These are phyloP conservation scores for Sutorius australiensis DNA, from an alignment of 768 basidiomycete species.

Conservation along the genomic window DNA sequence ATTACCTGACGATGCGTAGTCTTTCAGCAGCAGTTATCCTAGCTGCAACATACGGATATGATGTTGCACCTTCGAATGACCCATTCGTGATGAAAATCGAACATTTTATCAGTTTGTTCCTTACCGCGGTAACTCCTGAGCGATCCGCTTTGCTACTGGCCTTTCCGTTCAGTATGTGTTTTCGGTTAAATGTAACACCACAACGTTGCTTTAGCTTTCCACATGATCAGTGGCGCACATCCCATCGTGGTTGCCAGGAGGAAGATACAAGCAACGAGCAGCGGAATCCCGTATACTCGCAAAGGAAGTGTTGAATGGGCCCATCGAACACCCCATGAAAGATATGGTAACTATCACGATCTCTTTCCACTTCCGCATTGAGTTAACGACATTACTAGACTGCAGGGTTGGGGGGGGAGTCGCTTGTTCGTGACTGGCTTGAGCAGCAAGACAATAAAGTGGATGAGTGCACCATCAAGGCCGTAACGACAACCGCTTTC, in stretches of 20 bases:
- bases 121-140: slow-evolving; percentile 17
- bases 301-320: slow-evolving; percentile 18
- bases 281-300: slow-evolving; percentile 18
- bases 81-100: slow-evolving; percentile 24
- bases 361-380: background rate
- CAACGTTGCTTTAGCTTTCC: background rate
- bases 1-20: slow-evolving; percentile 8
- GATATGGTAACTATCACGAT: slow-evolving; percentile 18
- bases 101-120: slow-evolving; percentile 10
- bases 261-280: slow-evolving; percentile 20
- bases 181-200: background rate
- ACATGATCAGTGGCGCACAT: slow-evolving; percentile 21
- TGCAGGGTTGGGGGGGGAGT: slow-evolving; percentile 17
- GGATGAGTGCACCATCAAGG: slow-evolving; percentile 18
- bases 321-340: slow-evolving; percentile 20
- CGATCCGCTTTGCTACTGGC: slow-evolving; percentile 17
- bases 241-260: slow-evolving; percentile 35
- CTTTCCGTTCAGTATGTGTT: slow-evolving; percentile 27
- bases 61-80: slow-evolving; percentile 21
- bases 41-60: slow-evolving; percentile 25
- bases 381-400: slow-evolving; percentile 3
- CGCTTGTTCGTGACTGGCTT: slow-evolving; percentile 19
- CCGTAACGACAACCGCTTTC: slow-evolving; percentile 21
- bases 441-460: background rate
- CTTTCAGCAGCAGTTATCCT: slow-evolving; percentile 22